phyloP scores from a whole-genome alignment of 2,329 filamentous ascomycete genomes.

The Pseudopyricularia javanii region DNA sequence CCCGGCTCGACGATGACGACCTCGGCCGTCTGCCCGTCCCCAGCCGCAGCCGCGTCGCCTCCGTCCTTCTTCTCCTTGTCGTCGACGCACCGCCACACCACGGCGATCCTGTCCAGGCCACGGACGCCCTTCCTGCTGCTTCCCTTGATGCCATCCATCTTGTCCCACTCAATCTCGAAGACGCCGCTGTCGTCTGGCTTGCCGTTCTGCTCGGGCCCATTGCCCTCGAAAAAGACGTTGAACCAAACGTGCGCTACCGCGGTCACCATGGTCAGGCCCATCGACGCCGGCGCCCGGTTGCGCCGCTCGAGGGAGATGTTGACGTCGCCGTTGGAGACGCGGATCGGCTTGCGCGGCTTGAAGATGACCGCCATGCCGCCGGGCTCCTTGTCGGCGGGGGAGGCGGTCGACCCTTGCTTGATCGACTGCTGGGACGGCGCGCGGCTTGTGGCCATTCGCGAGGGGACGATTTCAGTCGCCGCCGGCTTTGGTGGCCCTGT shows the following conservation, averaged over 20 bases:
- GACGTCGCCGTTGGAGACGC: constrained; percentile 70
- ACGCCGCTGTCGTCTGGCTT: constrained; percentile 53
- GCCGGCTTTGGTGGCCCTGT: background rate
- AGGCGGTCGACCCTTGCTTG: constrained; percentile 2
- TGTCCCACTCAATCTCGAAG: constrained; percentile 46
- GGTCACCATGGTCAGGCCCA: constrained; percentile 82
- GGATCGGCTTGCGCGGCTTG: constrained; percentile 54
- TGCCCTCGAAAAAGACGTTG: constrained; percentile 85
- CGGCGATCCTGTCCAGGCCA: constrained; percentile 69
- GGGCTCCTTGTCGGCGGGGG: constrained; percentile 22
- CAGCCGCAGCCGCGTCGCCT: constrained; percentile 2
- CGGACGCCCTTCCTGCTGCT: constrained; percentile 69
- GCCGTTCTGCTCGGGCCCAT: constrained; percentile 56
- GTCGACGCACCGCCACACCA: constrained; percentile 60
- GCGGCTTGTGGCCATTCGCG: background rate
- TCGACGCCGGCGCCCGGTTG: constrained; percentile 63
- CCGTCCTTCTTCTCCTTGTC: constrained; percentile 1
- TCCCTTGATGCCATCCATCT: constrained; percentile 91
- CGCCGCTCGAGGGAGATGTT: constrained; percentile 84
- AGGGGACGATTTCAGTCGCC: background rate
- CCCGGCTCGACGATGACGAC: constrained; percentile 47
- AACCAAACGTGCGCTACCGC: constrained; percentile 95
- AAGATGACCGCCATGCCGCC: constrained; percentile 69
- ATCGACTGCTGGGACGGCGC: constrained; percentile 4
- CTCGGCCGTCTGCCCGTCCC: background rate